Evolutionary conservation across 2,329 filamentous ascomycete species (phyloP), one percentile per base, ranked within the genome.

Genomic region (Aspergillus puulaauensis): DNA sequence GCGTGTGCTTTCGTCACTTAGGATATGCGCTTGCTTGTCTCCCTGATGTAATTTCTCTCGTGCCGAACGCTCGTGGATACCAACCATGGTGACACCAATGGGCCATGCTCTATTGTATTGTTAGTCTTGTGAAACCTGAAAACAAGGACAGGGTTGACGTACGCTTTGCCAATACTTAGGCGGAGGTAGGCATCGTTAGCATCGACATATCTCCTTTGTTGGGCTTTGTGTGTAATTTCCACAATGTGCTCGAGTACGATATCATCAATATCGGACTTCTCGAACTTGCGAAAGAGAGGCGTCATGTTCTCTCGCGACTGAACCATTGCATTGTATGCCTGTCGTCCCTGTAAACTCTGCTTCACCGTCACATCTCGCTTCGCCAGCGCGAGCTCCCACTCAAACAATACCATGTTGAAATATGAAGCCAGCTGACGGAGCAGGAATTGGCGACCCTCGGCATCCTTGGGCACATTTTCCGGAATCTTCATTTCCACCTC

Each of bases 81-180:
- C 95, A 70, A 99, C 95, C 95, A 98, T 99, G 74, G 95, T 99
- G 40, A 99, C 95, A 77, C 95, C 95, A 70, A 99, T 99, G 23
- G 95, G 95, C 95, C 95, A 99, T 15, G 95, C 95, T 61, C 80
- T 82, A 57, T 35, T 31, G 43, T 5, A 7, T 12, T n/a, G 53
- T 68, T 62, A 69, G 65, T 19, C 31, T 23, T 49, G 37, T 8
- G 15, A 14, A 0, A 43, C 46, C 12, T n/a, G 4, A 6, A 39
- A 9, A 52, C 51, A 31, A 5, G n/a, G 15, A 15, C 15, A 54
- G 11, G 40, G 6, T 47, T 27, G 24, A 77, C 78, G 62, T 74
- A 81, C 65, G 92, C 93, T 79, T 96, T 96, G 63, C 92, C 92
- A 70, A 99, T 99, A 73, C 91, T 96, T 54, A 99, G 81, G 53